Evolutionary conservation across 179 eudicot species (phyloP), one percentile per base, ranked within the genome.

Genomic region (Silene noctiflora): DNA sequence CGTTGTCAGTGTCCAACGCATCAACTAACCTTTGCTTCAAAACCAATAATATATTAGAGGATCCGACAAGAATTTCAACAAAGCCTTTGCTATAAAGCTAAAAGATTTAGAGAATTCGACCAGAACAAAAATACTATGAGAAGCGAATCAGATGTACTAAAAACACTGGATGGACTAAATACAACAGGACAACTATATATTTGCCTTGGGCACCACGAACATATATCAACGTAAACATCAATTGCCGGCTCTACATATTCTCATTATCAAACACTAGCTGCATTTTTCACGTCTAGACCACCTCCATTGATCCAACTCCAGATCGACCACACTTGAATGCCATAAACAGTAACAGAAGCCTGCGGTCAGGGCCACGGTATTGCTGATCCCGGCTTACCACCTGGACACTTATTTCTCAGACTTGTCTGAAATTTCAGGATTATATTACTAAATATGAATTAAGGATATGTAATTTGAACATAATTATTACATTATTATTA

Each of bases 331-430:
- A 42, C 48, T 35, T 68, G 48, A 68, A 44, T 12, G 21, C 24
- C 11, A 9, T 51, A 48, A 11, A 12, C 3, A 48, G 55, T 48
- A 48, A 48, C 16, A 35, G 20, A 11, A 21, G 22, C 39, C 39
- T 33, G 7, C 39, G 39, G 39, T 33, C 39, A 33, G 64, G 25
- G 22, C 27, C 51, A 12, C 25, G 48, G 24, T n/a, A 29, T 63
- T 31, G 22, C 75, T 13, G 39, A 62, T 73, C 75, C 72, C 25
- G 72, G 78, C 69, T 66, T 65, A 62, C 61, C 29, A 73, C 29
- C 46, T 59, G 56, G 79, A 76, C 74, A 33, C 72, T 69, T 77
- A 77, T 74, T 81, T 69, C 76, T 27, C 48, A 17, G 69, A 31
- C 24, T 72, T 60, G 63, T 25, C 29, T 29, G 46, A 68, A 73